Percentiles rank a stretch among this genome's conserved stretches.
Conservation (phyloP, 192 early-diverging fungal species). For the Linnemannia zychae region DNA sequence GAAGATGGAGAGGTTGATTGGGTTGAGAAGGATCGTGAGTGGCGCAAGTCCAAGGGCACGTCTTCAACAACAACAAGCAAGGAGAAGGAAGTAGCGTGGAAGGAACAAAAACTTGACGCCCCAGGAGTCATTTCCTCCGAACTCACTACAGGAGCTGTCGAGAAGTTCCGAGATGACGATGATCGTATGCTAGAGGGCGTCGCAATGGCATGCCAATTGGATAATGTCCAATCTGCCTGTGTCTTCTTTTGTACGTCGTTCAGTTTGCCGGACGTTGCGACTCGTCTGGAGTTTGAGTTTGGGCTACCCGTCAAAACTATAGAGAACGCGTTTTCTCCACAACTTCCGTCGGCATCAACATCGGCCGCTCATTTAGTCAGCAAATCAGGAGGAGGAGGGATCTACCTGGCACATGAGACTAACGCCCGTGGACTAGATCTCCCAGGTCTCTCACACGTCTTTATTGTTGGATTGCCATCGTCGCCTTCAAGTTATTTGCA, state of each 20-base stretch:
- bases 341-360: not conserved
- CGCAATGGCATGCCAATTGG: conserved; percentile 58
- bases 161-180: conserved; percentile 59
- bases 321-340: conserved; percentile 25
- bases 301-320: conserved; percentile 55
- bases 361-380: too few relatives aligned
- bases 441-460: conserved; percentile 81
- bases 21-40: conserved; percentile 20
- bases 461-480: conserved; percentile 84
- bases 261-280: conserved; percentile 48
- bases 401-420: conserved; percentile 79
- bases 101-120: conserved; percentile 16
- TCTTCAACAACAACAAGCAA: not conserved
- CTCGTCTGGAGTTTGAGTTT: conserved; percentile 44
- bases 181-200: conserved; percentile 66
- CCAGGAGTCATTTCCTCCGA: not conserved
- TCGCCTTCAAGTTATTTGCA: conserved; percentile 82
- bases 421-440: conserved; percentile 90
- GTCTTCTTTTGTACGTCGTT: conserved; percentile 61
- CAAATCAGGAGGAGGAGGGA: conserved; percentile 5
- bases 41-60: conserved; percentile 14
- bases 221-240: conserved; percentile 59
- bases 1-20: conserved; percentile 23
- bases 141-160: conserved; percentile 4
- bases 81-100: conserved; percentile 43